Evolutionary conservation across 768 basidiomycete genomes (phyloP).

Genomic region (Mrakia hoshinonis): DNA sequence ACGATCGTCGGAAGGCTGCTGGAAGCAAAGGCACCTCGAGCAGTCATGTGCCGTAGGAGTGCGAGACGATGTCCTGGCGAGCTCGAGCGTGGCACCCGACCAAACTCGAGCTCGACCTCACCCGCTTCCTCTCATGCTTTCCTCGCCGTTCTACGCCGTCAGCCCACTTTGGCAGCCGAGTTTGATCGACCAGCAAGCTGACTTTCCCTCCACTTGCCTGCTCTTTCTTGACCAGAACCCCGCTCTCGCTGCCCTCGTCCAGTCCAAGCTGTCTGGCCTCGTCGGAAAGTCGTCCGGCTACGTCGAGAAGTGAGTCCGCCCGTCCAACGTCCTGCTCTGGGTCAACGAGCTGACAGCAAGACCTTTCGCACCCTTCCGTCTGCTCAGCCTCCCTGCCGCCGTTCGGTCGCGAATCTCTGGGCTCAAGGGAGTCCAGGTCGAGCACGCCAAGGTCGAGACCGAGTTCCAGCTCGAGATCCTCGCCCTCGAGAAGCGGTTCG

Average conservation of each 20-base stretch:
- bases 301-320: slow-evolving; percentile 53
- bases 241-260: slow-evolving; percentile 70
- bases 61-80: not conserved
- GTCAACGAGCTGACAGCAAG: no score
- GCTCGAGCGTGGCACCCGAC: not conserved
- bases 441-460: slow-evolving; percentile 74
- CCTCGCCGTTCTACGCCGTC: not conserved
- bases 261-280: slow-evolving; percentile 72
- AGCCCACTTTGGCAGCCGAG: not conserved
- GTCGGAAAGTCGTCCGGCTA: slow-evolving; percentile 90
- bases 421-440: slow-evolving; percentile 84
- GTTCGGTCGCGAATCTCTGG: slow-evolving; percentile 80
- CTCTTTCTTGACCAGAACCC: slow-evolving; percentile 47
- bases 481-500: slow-evolving; percentile 78
- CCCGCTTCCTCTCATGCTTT: not conserved
- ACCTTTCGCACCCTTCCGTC: no score
- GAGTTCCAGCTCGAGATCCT: slow-evolving; percentile 92
- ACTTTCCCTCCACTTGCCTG: not conserved
- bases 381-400: slow-evolving; percentile 54
- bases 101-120: not conserved
- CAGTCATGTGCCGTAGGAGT: no score
- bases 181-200: not conserved
- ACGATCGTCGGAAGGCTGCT: no score
- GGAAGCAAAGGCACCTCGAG: no score
- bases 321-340: not conserved